These are phyloP conservation scores for Xylaria sp. DNA, from an alignment of 2,329 filamentous ascomycete genomes.

Conservation along the genomic window DNA sequence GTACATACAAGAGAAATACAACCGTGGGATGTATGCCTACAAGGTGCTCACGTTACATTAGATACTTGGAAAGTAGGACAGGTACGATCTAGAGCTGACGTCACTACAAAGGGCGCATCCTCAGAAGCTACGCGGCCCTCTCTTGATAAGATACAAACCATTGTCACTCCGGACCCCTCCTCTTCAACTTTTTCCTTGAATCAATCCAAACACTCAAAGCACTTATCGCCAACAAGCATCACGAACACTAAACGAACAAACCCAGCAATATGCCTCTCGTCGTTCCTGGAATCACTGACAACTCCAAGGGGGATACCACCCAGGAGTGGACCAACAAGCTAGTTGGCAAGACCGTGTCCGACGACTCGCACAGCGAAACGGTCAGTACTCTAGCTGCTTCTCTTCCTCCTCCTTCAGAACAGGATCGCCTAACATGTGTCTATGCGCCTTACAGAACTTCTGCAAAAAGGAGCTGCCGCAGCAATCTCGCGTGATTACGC, in stretches of 20 bases:
- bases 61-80: constrained; percentile 1
- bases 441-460: constrained; percentile 60
- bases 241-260: constrained; percentile 43
- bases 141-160: neutral
- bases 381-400: constrained; percentile 53
- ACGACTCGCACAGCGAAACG: constrained; percentile 61
- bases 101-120: constrained; percentile 15
- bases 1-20: neutral
- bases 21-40: neutral
- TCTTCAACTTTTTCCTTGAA: neutral
- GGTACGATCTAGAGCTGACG: constrained; percentile 31
- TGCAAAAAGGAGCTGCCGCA: constrained; percentile 69
- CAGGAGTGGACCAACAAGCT: constrained; percentile 72
- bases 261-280: constrained; percentile 76
- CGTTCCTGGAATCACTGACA: constrained; percentile 66
- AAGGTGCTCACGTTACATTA: neutral
- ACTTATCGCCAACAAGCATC: neutral
- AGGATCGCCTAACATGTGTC: constrained; percentile 8
- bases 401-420: constrained; percentile 8
- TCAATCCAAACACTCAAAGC: neutral
- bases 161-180: neutral
- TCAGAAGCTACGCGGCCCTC: neutral
- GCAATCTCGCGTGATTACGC: constrained; percentile 66
- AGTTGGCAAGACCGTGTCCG: constrained; percentile 71
- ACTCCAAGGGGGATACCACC: constrained; percentile 54